Percentiles rank a stretch among this genome's conserved stretches.
phyloP scores from a whole-genome alignment of 768 basidiomycete genomes.

The Phlebiopsis gigantea region DNA sequence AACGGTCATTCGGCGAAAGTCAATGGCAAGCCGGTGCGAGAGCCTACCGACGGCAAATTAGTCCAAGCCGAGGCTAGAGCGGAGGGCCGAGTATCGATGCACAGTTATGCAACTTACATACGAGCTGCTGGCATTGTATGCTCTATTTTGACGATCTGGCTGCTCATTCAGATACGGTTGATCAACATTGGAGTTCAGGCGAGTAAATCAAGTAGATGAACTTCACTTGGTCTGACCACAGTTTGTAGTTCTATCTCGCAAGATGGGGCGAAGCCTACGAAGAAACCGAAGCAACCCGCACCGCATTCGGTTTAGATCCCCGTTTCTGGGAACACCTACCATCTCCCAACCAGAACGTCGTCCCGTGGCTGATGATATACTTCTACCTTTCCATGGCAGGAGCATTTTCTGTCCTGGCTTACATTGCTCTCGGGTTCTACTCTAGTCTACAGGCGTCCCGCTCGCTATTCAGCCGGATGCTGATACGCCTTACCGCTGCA shows the following conservation, averaged over 20 bases:
- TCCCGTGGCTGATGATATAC: slow-evolving; percentile 64
- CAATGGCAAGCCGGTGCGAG: slow-evolving; percentile 1
- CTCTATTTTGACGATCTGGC: slow-evolving; percentile 47
- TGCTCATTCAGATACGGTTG: slow-evolving; percentile 50
- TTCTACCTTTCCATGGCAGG: slow-evolving; percentile 56
- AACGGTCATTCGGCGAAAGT: background rate
- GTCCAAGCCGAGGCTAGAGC: slow-evolving; percentile 59
- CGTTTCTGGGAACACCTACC: slow-evolving; percentile 45
- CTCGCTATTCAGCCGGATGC: slow-evolving; percentile 49
- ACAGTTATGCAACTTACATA: slow-evolving; percentile 61
- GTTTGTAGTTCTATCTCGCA: slow-evolving; percentile 53
- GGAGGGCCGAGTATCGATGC: slow-evolving; percentile 56
- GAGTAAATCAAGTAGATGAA: slow-evolving; percentile 4
- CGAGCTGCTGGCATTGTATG: slow-evolving; percentile 50
- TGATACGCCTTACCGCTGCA: slow-evolving; percentile 52
- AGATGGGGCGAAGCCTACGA: slow-evolving; percentile 66
- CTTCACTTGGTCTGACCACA: background rate
- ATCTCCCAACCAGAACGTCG: slow-evolving; percentile 52
- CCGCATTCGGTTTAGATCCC: background rate
- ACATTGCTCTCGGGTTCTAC: slow-evolving; percentile 61
- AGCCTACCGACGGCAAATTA: slow-evolving; percentile 40
- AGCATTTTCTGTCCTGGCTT: slow-evolving; percentile 46
- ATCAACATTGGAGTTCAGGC: slow-evolving; percentile 59
- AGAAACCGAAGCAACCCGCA: slow-evolving; percentile 23
- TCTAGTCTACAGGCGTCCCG: slow-evolving; percentile 64